Conservation (phyloP, 345 rosid species). For the Euphorbia peplus region DNA sequence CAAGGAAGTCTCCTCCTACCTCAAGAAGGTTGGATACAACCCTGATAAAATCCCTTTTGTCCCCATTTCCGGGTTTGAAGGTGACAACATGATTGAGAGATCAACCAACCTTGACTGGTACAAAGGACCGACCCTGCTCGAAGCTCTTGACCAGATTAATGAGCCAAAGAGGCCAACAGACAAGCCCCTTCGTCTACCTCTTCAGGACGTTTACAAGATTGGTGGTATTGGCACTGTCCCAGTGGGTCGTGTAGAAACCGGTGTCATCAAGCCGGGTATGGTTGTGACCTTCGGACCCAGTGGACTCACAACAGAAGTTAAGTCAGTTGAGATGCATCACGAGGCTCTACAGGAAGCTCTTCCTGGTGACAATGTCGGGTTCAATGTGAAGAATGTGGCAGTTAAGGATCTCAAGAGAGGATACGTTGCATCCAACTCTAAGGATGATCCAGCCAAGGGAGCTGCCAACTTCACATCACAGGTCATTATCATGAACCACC, state of each 20-base stretch:
- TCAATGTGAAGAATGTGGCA: slow-evolving; percentile 41
- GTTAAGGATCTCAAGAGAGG: slow-evolving; percentile 46
- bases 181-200: slow-evolving; percentile 22
- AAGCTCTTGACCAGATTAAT: slow-evolving; percentile 14
- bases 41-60: slow-evolving; percentile 17
- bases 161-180: slow-evolving; percentile 24
- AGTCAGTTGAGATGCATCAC: slow-evolving; percentile 17
- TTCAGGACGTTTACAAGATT: slow-evolving; percentile 21
- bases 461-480: slow-evolving; percentile 47
- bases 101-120: slow-evolving; percentile 22
- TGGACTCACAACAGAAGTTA: slow-evolving; percentile 19
- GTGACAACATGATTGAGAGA: slow-evolving; percentile 23
- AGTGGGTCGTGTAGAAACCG: slow-evolving; percentile 23
- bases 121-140: slow-evolving; percentile 19
- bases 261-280: slow-evolving; percentile 20
- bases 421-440: slow-evolving; percentile 39
- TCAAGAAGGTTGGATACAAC: slow-evolving; percentile 22
- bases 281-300: slow-evolving; percentile 17
- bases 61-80: slow-evolving; percentile 20
- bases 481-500: slow-evolving; percentile 65
- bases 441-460: slow-evolving; percentile 43
- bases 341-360: slow-evolving; percentile 15
- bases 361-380: slow-evolving; percentile 25
- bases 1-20: slow-evolving; percentile 19
- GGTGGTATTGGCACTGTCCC: slow-evolving; percentile 24